These are phyloP conservation scores for Sambucus nigra DNA, from an alignment of 129 eudicot species.

Conservation along the genomic window DNA sequence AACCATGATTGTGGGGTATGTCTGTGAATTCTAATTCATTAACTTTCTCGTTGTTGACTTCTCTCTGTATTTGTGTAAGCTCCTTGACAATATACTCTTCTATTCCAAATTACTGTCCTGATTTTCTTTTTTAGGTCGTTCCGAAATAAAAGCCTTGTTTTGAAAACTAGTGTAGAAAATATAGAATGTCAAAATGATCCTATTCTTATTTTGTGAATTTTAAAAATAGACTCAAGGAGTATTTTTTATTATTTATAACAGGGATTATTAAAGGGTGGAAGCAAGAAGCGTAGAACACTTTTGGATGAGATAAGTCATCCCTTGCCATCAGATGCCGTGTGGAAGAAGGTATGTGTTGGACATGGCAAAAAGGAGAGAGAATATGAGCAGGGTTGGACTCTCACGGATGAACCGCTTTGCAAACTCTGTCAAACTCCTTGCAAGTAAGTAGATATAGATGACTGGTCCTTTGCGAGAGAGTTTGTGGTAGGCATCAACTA, in stretches of 20 bases:
- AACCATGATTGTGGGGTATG: conserved; percentile 75
- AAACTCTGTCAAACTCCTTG: conserved; percentile 83
- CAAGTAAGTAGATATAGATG: conserved; percentile 43
- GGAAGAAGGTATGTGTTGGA: conserved; percentile 43
- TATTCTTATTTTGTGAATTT: background rate
- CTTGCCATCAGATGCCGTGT: conserved; percentile 56
- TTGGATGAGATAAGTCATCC: conserved; percentile 58
- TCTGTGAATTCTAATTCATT: conserved; percentile 8
- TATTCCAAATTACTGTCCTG: background rate
- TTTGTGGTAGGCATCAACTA: background rate
- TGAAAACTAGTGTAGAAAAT: too few species aligned
- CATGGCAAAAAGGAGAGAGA: conserved; percentile 44
- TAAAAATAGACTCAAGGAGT: conserved; percentile 5
- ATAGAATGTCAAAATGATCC: too few species aligned
- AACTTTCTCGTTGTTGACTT: background rate
- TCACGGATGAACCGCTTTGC: conserved; percentile 76
- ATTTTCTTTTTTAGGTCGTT: too few species aligned
- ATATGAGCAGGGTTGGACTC: conserved; percentile 68
- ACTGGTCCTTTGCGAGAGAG: conserved; percentile 5
- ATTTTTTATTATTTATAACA: conserved; percentile 16
- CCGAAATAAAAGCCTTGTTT: too few species aligned
- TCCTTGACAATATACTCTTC: background rate
- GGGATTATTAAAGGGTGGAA: conserved; percentile 90
- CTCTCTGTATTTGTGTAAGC: background rate
- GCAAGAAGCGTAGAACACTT: conserved; percentile 69